A percentile compares a stretch with the other conserved stretches of the same genome.
Evolutionary conservation across 1,284 basidiomycete species (phyloP).

Genomic region (Omphalotus olearius): DNA sequence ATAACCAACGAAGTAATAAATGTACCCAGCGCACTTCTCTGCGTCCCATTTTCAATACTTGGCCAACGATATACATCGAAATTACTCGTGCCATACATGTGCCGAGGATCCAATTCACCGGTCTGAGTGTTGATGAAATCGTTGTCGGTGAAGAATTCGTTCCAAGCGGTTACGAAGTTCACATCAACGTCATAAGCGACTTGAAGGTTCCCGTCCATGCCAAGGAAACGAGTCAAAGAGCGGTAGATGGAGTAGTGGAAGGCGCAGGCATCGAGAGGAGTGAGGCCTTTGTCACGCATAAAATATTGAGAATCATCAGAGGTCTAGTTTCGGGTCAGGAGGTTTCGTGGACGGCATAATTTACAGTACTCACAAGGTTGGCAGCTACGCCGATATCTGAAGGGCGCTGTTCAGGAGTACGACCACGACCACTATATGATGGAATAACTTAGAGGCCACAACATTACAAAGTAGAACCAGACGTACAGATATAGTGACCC

Average conservation of each 20-base stretch:
- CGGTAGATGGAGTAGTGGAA: conserved; percentile 95
- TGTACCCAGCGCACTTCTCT: conserved; percentile 68
- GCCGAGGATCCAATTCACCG: conserved; percentile 71
- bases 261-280: conserved; percentile 72
- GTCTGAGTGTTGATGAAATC: conserved; percentile 77
- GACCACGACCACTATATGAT: conserved; percentile 70
- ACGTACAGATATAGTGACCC: conserved; percentile 80
- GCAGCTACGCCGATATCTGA: conserved; percentile 63
- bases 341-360: too few species aligned
- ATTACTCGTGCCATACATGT: conserved; percentile 88
- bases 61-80: conserved; percentile 95
- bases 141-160: conserved; percentile 82
- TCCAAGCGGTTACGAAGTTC: conserved; percentile 87
- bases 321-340: conserved; percentile 23
- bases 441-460: neutral
- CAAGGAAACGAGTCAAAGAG: conserved; percentile 75
- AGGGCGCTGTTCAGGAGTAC: conserved; percentile 67
- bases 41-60: conserved; percentile 76
- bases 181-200: conserved; percentile 79
- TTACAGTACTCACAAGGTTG: conserved; percentile 32
- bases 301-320: conserved; percentile 67
- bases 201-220: conserved; percentile 89
- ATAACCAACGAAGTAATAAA: conserved; percentile 79
- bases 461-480: neutral
- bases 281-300: conserved; percentile 59